Percentiles rank a stretch among this genome's conserved stretches.
Conservation (phyloP, 139 green algal species). For the Coelastrella sp. region DNA sequence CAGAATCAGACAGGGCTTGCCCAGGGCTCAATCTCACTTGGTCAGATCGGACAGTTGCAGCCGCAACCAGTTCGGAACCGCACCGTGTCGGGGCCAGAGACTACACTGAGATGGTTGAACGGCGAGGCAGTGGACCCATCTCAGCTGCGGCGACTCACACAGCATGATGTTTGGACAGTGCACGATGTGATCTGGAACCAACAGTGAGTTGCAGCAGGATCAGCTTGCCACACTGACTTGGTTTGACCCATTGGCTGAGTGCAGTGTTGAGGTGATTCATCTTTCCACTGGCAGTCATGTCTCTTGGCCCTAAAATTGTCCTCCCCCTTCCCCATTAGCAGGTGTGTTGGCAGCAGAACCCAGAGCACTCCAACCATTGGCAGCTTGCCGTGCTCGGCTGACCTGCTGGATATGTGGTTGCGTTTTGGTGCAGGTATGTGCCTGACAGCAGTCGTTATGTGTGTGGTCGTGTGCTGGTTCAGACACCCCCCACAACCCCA, state of each 20-base stretch:
- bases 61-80: background rate
- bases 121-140: background rate
- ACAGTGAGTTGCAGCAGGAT: background rate
- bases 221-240: background rate
- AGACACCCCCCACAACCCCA: slow-evolving; percentile 3
- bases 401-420: background rate
- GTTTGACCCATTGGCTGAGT: background rate
- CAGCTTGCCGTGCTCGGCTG: background rate
- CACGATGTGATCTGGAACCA: slow-evolving; percentile 40
- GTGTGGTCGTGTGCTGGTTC: slow-evolving; percentile 30
- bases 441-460: slow-evolving; percentile 15
- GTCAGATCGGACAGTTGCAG: background rate
- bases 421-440: slow-evolving; percentile 9
- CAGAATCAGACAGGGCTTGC: background rate
- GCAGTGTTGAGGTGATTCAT: too few relatives aligned
- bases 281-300: background rate
- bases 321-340: too few relatives aligned
- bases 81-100: background rate
- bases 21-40: background rate
- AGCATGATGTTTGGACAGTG: slow-evolving; percentile 36
- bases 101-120: background rate
- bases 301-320: background rate
- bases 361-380: too few relatives aligned
- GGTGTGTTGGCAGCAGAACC: too few relatives aligned
- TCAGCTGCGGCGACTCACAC: slow-evolving; percentile 4